Base-by-base conservation (phyloP, 139 green algal species). In the Chlamydomonas applanata region DNA sequence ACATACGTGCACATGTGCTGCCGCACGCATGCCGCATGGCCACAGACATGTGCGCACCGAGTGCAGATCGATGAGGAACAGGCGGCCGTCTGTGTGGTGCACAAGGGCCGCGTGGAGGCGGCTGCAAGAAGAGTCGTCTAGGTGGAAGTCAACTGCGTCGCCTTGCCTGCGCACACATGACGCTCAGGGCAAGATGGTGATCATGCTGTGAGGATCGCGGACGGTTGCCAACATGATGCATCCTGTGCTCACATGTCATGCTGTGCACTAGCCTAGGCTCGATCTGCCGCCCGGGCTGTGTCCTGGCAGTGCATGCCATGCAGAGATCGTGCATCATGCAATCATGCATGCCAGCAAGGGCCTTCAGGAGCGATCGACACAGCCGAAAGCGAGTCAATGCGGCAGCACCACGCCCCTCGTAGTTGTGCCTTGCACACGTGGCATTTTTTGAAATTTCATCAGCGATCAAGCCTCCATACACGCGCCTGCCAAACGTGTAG, bases 41-140 rank as follows among this genome's bases (percentile, higher is more conserved):
- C n/a, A 25, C 16, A 29, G 4, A 63, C 45, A 35, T 16, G 11
- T 25, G 34, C 79, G 59, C 68, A 86, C 79, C 60, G 84, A 87
- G 9, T 80, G 57, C 36, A 94, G 65, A 71, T 94, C 89, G 4
- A 94, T 94, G 33, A 94, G 27, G 56, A 88, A 94, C 14, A 90
- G 34, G 3, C 89, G 81, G 1, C 87, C 89, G 77, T 94, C 89
- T 2, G 76, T 33, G 59, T 93, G 88, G 60, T 92, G 88, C n/a
- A 93, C 88, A 0, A 94, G 54, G 7, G 87, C 89, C 7, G 89
- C 89, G 72, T 94, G 89, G 11, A 83, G 36, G 2, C 83, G 44
- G 2, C 72, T 85, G 40, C 71, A 72, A 17, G 68, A 78, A 32
- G 76, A 27, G 70, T 89, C 64, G 16, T 79, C 59, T 1, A 93